Evolutionary conservation across 2,329 filamentous ascomycete genomes (phyloP), one percentile per base, ranked within the genome.

Genomic region (Pestalotiopsis sp.): DNA sequence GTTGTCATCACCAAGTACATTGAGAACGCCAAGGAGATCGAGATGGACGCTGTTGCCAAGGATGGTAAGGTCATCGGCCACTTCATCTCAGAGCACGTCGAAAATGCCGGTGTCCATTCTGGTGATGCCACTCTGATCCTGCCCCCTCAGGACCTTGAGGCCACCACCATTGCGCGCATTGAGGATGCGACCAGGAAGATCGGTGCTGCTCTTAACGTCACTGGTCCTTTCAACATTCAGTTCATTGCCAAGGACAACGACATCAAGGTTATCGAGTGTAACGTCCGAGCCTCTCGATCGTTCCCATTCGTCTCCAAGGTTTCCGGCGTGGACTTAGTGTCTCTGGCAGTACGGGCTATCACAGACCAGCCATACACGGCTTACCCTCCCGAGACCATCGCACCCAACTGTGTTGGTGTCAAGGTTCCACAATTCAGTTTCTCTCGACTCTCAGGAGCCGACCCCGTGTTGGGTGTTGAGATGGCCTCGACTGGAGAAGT

Each of bases 1-100:
- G 96, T 99, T 12, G 96, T 99, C 70, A 98, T 99, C 77, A 98
- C 95, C 70, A 99, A 99, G 84, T 99, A 98, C 83, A 98, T 99
- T 73, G 96, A 99, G 85, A 96, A 97, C 74, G 96, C 96, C 73
- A 98, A 99, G 86, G 96, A 99, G 81, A 98, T 99, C 72, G 96
- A 99, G 82, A 98, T 99, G 96, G 96, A 99, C 76, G 96, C 96
- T 56, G 96, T 99, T 59, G 96, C 95, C 67, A 92, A 91, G 75
- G 92, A 97, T 74, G 96, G 96, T 77, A 91, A 89, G 67, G 92
- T 98, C 82, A 90, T 98, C 69, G 94, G 95, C 13, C 96, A 98
- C 80, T 98, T 98, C 82, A 93, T 99, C 78, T 98, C 95, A 0
- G 96, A 99, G 85, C 96, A 99, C 80, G 96, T 99, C 57, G 96